Conservation (phyloP, 2,329 filamentous ascomycete species). For the Chaetomium sp. region DNA sequence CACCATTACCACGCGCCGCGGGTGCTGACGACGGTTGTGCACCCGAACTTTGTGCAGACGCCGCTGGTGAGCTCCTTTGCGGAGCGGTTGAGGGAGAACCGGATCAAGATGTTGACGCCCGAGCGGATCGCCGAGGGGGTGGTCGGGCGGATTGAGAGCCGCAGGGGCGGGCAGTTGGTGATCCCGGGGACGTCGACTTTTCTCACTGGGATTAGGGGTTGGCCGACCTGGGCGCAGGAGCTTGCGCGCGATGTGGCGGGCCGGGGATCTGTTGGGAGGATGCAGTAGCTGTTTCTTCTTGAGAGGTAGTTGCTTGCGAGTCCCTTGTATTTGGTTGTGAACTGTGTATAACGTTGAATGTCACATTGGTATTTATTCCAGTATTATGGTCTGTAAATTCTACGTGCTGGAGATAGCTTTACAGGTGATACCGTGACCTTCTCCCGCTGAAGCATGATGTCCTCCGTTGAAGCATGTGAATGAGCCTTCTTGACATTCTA, state of each 20-base stretch:
- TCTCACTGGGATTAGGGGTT: conserved; percentile 33
- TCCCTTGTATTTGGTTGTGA: no score
- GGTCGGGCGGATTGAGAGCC: conserved; percentile 42
- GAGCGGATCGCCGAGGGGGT: conserved; percentile 42
- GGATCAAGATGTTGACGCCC: conserved; percentile 29
- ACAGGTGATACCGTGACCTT: no score
- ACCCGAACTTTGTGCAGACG: conserved; percentile 41
- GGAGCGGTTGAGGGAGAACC: conserved; percentile 25
- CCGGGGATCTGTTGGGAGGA: not conserved
- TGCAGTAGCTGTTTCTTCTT: not conserved
- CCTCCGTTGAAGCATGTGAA: no score
- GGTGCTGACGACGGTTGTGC: conserved; percentile 47
- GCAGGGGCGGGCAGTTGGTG: conserved; percentile 43
- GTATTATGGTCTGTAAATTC: no score
- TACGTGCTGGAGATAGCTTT: no score
- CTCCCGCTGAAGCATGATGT: no score
- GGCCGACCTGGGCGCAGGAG: conserved; percentile 34
- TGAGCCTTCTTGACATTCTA: no score
- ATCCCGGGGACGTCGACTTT: conserved; percentile 30
- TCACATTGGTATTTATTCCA: no score
- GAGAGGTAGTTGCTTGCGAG: no score
- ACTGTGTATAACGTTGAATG: no score
- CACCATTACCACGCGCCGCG: conserved; percentile 46
- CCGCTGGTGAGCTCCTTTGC: conserved; percentile 35
- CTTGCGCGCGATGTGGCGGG: conserved; percentile 26